Percentiles rank a stretch among this genome's conserved stretches.
Conservation (phyloP, 1,139 yeast genomes). For the Yamadazyma trypodendri region DNA sequence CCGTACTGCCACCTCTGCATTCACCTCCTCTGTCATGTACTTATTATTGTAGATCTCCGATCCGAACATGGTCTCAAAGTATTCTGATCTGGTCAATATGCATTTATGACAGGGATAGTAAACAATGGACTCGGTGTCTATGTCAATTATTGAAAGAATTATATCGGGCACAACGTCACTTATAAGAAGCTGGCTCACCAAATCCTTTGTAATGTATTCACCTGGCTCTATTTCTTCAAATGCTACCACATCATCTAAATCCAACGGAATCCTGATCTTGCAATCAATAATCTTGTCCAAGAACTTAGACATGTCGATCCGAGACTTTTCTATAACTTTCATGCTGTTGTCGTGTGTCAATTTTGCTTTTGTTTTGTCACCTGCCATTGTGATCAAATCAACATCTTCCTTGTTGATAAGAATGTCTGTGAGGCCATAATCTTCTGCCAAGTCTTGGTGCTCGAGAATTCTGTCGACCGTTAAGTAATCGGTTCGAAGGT, state of each 20-base stretch:
- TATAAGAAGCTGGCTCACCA: slow-evolving; percentile 19
- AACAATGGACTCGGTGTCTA: slow-evolving; percentile 22
- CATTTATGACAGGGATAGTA: slow-evolving; percentile 66
- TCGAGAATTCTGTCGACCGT: slow-evolving; percentile 17
- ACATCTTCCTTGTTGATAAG: slow-evolving; percentile 4
- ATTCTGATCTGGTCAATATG: slow-evolving; percentile 59
- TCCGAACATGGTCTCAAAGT: slow-evolving; percentile 63
- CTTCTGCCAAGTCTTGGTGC: slow-evolving; percentile 6
- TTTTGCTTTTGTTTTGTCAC: slow-evolving; percentile 33
- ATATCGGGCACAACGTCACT: slow-evolving; percentile 47
- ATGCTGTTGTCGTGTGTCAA: slow-evolving; percentile 45
- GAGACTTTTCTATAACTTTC: slow-evolving; percentile 46
- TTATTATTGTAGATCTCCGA: slow-evolving; percentile 37
- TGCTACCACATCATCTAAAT: slow-evolving; percentile 22
- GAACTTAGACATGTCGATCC: slow-evolving; percentile 42
- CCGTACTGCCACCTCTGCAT: slow-evolving; percentile 23
- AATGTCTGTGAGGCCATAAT: slow-evolving; percentile 19
- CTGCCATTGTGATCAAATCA: slow-evolving; percentile 23
- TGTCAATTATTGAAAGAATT: slow-evolving; percentile 39
- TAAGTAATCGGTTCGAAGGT: slow-evolving; percentile 39
- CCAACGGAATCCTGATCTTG: slow-evolving; percentile 13
- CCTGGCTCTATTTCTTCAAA: slow-evolving; percentile 32
- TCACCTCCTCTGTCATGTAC: slow-evolving; percentile 14
- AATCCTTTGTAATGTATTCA: slow-evolving; percentile 16
- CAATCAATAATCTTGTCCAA: slow-evolving; percentile 39